phyloP scores from a whole-genome alignment of 2,329 filamentous ascomycete species.

The Sodiomyces alkalinus region DNA sequence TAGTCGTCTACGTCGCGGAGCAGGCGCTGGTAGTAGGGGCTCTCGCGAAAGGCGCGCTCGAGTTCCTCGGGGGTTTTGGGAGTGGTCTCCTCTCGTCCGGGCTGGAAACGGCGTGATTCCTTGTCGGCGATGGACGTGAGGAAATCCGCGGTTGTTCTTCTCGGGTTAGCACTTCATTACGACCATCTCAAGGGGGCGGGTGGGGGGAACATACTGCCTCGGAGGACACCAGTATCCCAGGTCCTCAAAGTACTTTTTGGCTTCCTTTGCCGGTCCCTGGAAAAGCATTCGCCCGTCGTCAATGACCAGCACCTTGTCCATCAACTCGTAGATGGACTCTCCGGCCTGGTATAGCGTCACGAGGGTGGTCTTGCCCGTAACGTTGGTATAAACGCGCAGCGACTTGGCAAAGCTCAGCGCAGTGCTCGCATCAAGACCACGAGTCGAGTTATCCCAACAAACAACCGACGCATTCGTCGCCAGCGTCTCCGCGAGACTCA shows the following conservation, averaged over 20 bases:
- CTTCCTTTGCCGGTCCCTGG: slow-evolving; percentile 53
- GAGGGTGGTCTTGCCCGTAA: slow-evolving; percentile 43
- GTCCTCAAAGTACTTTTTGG: slow-evolving; percentile 58
- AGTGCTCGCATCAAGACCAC: slow-evolving; percentile 66
- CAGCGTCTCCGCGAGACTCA: slow-evolving; percentile 64
- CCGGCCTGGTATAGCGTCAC: slow-evolving; percentile 28
- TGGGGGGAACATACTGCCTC: no score
- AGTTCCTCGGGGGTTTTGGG: slow-evolving; percentile 51
- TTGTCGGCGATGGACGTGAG: slow-evolving; percentile 54
- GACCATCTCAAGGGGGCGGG: slow-evolving; percentile 19
- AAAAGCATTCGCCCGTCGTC: slow-evolving; percentile 61
- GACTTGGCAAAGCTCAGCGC: slow-evolving; percentile 64
- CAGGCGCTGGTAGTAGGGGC: slow-evolving; percentile 38
- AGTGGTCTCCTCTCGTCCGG: slow-evolving; percentile 40
- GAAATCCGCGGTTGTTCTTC: slow-evolving; percentile 53
- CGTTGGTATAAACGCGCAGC: slow-evolving; percentile 58
- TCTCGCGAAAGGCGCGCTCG: slow-evolving; percentile 41
- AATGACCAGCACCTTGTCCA: slow-evolving; percentile 72
- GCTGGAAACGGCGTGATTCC: slow-evolving; percentile 45
- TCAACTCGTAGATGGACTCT: slow-evolving; percentile 30
- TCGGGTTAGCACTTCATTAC: slow-evolving; percentile 61
- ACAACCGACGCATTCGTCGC: slow-evolving; percentile 59
- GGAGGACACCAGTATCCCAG: slow-evolving; percentile 48
- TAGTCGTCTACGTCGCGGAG: slow-evolving; percentile 36
- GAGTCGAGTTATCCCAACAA: slow-evolving; percentile 68